phyloP scores from a whole-genome alignment of 139 green algal species.

The Chlamydomonas sphaeroides region DNA sequence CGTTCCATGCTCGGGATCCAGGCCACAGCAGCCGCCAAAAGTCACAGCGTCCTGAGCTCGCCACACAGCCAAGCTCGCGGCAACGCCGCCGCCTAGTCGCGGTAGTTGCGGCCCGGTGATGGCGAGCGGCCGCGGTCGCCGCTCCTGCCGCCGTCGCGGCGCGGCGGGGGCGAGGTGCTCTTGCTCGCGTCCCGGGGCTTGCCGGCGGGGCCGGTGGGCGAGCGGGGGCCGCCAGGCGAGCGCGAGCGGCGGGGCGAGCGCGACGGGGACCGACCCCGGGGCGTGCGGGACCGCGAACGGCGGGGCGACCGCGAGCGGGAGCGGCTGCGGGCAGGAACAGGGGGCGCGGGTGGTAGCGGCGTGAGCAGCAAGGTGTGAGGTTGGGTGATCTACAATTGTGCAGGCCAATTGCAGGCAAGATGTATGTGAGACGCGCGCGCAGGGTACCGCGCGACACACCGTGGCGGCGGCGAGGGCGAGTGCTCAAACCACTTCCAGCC shows the following conservation, averaged over 20 bases:
- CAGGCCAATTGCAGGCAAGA: too few relatives aligned
- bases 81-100: too few relatives aligned
- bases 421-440: too few relatives aligned
- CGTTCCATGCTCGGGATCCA: too few relatives aligned
- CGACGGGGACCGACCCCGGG: background rate
- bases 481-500: constrained; percentile 68
- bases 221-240: constrained; percentile 1
- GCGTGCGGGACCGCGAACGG: background rate
- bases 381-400: too few relatives aligned
- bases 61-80: too few relatives aligned
- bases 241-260: background rate
- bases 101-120: too few relatives aligned
- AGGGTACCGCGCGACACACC: too few relatives aligned
- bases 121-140: background rate
- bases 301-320: background rate
- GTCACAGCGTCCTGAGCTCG: too few relatives aligned
- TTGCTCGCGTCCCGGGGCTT: constrained; percentile 9
- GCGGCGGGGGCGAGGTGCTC: background rate
- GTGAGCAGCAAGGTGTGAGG: background rate
- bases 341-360: too few relatives aligned
- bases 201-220: constrained; percentile 35
- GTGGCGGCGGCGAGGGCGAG: constrained; percentile 11
- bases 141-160: background rate
- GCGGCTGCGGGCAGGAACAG: background rate
- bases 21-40: too few relatives aligned